A percentile compares a stretch with the other conserved stretches of the same genome.
Conservation (phyloP, 164 flowering plant genomes). For the Cinnamomum micranthum region DNA sequence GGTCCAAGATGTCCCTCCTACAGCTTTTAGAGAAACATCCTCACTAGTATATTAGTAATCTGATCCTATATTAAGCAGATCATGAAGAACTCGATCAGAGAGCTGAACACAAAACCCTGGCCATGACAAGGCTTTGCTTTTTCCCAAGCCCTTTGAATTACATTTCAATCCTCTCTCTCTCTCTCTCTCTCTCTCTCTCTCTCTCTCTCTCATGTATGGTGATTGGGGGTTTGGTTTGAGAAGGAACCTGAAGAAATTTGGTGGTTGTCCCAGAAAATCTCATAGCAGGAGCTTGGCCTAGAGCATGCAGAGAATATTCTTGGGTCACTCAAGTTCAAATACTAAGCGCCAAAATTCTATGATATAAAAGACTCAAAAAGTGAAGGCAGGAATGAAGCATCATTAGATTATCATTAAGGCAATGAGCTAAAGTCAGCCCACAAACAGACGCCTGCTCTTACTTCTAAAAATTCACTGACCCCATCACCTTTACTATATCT, state of each 20-base stretch:
- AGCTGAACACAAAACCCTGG: constrained; percentile 60
- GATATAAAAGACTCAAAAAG: constrained; percentile 33
- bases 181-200: too few relatives aligned
- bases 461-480: constrained; percentile 83
- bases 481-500: constrained; percentile 41
- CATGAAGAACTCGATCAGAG: too few relatives aligned
- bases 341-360: constrained; percentile 54
- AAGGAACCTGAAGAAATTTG: constrained; percentile 17
- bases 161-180: too few relatives aligned
- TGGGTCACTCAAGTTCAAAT: constrained; percentile 49
- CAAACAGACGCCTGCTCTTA: constrained; percentile 69
- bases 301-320: constrained; percentile 71
- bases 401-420: constrained; percentile 81
- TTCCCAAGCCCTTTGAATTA: constrained; percentile 34
- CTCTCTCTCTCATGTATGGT: too few relatives aligned
- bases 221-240: constrained; percentile 6
- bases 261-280: constrained; percentile 16
- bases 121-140: constrained; percentile 68
- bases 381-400: constrained; percentile 35
- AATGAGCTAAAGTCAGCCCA: constrained; percentile 80
- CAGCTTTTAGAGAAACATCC: too few relatives aligned
- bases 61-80: too few relatives aligned
- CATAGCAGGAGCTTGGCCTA: constrained; percentile 45
- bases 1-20: too few relatives aligned
- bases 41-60: too few relatives aligned